Evolutionary conservation across 192 early-diverging fungal genomes (phyloP).

Genomic region (Podila minutissima): DNA sequence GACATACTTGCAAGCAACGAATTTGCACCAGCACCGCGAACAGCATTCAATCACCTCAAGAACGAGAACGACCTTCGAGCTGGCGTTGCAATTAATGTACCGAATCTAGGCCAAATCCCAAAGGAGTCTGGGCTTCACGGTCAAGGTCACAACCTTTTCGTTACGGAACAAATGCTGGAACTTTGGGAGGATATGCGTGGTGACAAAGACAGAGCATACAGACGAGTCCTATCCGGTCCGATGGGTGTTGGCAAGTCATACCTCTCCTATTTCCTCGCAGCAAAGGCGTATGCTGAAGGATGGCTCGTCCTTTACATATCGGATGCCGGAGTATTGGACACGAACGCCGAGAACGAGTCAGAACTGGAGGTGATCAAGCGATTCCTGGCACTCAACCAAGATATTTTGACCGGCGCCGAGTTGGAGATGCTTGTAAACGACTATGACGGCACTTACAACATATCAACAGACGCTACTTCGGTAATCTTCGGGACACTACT

Average conservation of each 20-base stretch:
- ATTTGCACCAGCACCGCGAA: too few species aligned
- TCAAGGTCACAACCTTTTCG: neutral
- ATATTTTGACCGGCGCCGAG: constrained; percentile 47
- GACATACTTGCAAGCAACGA: too few species aligned
- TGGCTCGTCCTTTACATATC: constrained; percentile 42
- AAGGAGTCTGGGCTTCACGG: too few species aligned
- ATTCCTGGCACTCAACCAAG: constrained; percentile 39
- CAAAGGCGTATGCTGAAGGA: constrained; percentile 34
- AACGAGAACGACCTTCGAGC: too few species aligned
- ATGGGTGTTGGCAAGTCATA: constrained; percentile 4
- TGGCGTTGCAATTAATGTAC: too few species aligned
- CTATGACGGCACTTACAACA: neutral
- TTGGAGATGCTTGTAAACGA: constrained; percentile 17
- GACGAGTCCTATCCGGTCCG: constrained; percentile 41
- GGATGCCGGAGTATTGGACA: constrained; percentile 27
- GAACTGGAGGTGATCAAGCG: constrained; percentile 1
- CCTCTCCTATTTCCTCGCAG: constrained; percentile 32
- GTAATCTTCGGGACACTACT: constrained; percentile 2
- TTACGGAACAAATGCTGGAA: constrained; percentile 5
- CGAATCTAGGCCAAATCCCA: too few species aligned
- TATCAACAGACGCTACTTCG: neutral
- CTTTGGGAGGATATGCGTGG: constrained; percentile 27
- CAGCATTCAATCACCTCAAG: too few species aligned
- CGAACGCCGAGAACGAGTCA: neutral
- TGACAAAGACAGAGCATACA: constrained; percentile 10